A percentile compares a stretch with the other conserved stretches of the same genome.
phyloP scores from a whole-genome alignment of 306 rosid genomes.

The Medicago truncatula region MtrunA17r5.0-ANR NC_053043.1:9374501-9375000 shows the following conservation, averaged over 20 bases:
- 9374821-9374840: constrained; percentile 55
- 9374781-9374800: constrained; percentile 52
- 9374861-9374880: constrained; percentile 41
- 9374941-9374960: no score
- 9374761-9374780: constrained; percentile 51
- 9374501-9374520: constrained; percentile 63
- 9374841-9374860: constrained; percentile 56
- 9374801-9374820: constrained; percentile 45
- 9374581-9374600: constrained; percentile 55
- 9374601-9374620: constrained; percentile 50
- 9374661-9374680: constrained; percentile 43
- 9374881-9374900: no score
- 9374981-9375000: no score
- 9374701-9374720: constrained; percentile 38
- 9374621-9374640: constrained; percentile 62
- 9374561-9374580: constrained; percentile 57
- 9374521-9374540: no score
- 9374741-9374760: constrained; percentile 58
- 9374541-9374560: constrained; percentile 52
- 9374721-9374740: constrained; percentile 46
- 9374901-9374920: no score
- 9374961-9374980: no score
- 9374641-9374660: constrained; percentile 36
- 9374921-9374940: no score
- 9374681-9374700: constrained; percentile 46